These are phyloP conservation scores for Triangularia setosa DNA, from an alignment of 2,329 filamentous ascomycete species.

Conservation along the genomic window DNA sequence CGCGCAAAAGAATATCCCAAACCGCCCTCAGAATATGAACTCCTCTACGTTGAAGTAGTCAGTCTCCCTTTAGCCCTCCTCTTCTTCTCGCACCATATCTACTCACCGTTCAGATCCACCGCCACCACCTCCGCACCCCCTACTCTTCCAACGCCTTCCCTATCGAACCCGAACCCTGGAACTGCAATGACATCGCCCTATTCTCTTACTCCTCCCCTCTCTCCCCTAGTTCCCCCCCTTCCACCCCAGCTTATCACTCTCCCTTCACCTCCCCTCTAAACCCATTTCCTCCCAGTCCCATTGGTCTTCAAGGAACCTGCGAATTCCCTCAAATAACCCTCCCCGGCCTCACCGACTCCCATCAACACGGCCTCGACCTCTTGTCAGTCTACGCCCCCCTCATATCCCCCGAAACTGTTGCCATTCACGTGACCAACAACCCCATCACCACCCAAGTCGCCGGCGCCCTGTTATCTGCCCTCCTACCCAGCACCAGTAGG, in stretches of 20 bases:
- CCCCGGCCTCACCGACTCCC: slow-evolving; percentile 68
- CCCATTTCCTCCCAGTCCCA: slow-evolving; percentile 57
- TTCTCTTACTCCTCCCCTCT: slow-evolving; percentile 65
- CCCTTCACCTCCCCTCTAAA: slow-evolving; percentile 60
- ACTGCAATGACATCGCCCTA: slow-evolving; percentile 66
- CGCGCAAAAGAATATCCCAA: slow-evolving; percentile 60
- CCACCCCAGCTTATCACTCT: slow-evolving; percentile 60
- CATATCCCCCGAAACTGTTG: slow-evolving; percentile 45
- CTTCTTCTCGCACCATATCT: not conserved
- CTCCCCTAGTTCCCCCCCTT: slow-evolving; percentile 7
- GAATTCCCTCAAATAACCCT: slow-evolving; percentile 78
- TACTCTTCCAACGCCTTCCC: slow-evolving; percentile 77
- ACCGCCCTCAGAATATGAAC: slow-evolving; percentile 51
- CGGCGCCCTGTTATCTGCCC: slow-evolving; percentile 68
- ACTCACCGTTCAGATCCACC: slow-evolving; percentile 56
- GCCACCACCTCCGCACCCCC: slow-evolving; percentile 81
- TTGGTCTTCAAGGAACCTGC: slow-evolving; percentile 69
- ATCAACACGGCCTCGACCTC: slow-evolving; percentile 71
- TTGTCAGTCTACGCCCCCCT: slow-evolving; percentile 71
- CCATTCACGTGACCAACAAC: slow-evolving; percentile 76
- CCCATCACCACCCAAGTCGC: slow-evolving; percentile 78
- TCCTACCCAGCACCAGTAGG: slow-evolving; percentile 51
- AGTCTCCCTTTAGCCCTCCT: slow-evolving; percentile 29
- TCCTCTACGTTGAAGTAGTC: slow-evolving; percentile 74
- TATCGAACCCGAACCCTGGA: slow-evolving; percentile 66